Conservation (phyloP, 768 basidiomycete genomes). For the Mycena sanguinolenta region DNA sequence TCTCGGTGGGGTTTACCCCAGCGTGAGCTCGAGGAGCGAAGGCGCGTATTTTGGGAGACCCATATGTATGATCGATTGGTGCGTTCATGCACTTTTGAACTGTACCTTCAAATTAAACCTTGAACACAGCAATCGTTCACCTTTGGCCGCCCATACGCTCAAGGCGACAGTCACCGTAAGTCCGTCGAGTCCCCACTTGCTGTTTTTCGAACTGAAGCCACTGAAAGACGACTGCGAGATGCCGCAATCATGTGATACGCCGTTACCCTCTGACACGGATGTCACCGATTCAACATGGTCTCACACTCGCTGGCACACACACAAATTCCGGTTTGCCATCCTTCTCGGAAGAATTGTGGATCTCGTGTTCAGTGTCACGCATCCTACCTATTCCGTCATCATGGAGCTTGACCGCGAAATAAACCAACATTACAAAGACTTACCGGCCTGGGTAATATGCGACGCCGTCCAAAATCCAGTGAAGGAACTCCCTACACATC, state of each 20-base stretch:
- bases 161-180: constrained; percentile 39
- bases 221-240: constrained; percentile 39
- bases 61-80: constrained; percentile 41
- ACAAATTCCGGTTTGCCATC: constrained; percentile 41
- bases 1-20: constrained; percentile 39
- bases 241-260: constrained; percentile 41
- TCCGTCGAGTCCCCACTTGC: neutral
- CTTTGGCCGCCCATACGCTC: constrained; percentile 40
- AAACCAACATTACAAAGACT: constrained; percentile 35
- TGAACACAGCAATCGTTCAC: constrained; percentile 39
- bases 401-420: constrained; percentile 41
- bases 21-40: constrained; percentile 38
- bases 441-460: constrained; percentile 40
- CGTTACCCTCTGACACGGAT: constrained; percentile 40
- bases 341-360: constrained; percentile 40
- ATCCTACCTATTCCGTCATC: constrained; percentile 38
- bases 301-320: constrained; percentile 39
- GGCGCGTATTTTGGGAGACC: constrained; percentile 43
- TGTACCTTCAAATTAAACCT: neutral
- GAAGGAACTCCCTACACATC: constrained; percentile 33
- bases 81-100: neutral
- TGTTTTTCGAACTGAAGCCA: neutral
- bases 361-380: constrained; percentile 37
- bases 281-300: constrained; percentile 33
- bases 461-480: constrained; percentile 40